Conservation (phyloP, 306 rosid species). For the Mimosa pudica region DNA sequence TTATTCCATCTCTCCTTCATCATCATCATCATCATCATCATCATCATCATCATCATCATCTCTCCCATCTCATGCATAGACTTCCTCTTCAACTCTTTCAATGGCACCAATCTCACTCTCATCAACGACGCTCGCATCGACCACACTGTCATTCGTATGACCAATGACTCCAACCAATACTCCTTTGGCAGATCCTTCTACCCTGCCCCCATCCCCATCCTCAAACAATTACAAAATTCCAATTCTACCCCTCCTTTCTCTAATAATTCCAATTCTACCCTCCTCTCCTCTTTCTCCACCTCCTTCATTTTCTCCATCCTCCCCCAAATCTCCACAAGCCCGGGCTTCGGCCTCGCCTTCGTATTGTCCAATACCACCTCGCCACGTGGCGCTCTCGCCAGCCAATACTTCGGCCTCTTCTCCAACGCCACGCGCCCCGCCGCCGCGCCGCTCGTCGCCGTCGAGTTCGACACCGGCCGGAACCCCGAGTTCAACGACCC, state of each 20-base stretch:
- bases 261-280: conserved; percentile 32
- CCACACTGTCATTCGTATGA: conserved; percentile 62
- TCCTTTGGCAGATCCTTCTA: conserved; percentile 72
- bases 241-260: too few species aligned
- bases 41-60: conserved; percentile 1
- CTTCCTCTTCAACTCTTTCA: conserved; percentile 72
- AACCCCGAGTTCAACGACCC: conserved; percentile 84
- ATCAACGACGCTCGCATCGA: conserved; percentile 67
- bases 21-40: neutral
- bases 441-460: conserved; percentile 67
- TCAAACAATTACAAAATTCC: too few species aligned
- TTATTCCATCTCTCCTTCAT: conserved; percentile 20
- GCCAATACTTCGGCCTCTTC: conserved; percentile 91
- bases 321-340: conserved; percentile 60
- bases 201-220: conserved; percentile 38
- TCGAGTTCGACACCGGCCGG: conserved; percentile 81
- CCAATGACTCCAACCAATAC: conserved; percentile 64
- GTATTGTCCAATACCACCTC: conserved; percentile 66
- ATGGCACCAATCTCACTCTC: conserved; percentile 57
- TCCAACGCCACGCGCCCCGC: conserved; percentile 47
- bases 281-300: conserved; percentile 69
- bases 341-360: conserved; percentile 87
- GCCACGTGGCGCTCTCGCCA: conserved; percentile 69
- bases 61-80: conserved; percentile 45
- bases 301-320: conserved; percentile 80